Evolutionary conservation across 768 basidiomycete genomes (phyloP), one percentile per base, ranked within the genome.

Genomic region (Cystobasidium onofrii): DNA sequence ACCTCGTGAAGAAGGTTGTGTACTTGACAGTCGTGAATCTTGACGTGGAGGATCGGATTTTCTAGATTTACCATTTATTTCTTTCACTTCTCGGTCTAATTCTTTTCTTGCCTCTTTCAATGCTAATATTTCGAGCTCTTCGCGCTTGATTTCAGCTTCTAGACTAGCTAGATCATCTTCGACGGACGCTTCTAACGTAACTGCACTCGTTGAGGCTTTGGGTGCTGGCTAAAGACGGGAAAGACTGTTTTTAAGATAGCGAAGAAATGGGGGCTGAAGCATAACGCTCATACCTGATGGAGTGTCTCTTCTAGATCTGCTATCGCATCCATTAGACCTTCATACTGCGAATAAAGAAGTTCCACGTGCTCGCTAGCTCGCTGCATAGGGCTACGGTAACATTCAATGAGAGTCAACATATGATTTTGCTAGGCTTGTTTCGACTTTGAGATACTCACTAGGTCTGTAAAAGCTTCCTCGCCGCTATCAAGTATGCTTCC

Each of bases 81-180:
- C 34, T 23, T 55, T 13, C 9, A 71, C 74, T 64, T 76, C 74
- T 2, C 66, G 66, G 27, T 76, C 65, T 44, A 72, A 63, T 43
- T 78, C 77, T 0, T 36, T 54, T 41, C 63, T 75, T 55, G 76
- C 36, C 64, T 76, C 65, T 41, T 77, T 41, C 2, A 78, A 27
- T 0, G 76, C 77, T 13, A 78, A 43, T 7, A 78, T 34, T 52
- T 78, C 77, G 17, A 78, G 62, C 55, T 77, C 43, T 50, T 78
- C 77, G n/a, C 73, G 66, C 63, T 65, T 73, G 72, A 78, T 77
- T 9, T 44, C 72, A 39, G 76, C 77, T 33, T 78, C 75, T 7
- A 76, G 66, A 54, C 74, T 73, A n/a, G 52, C 64, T 66, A 72
- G 17, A 50, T 75, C 71, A 69, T 75, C 67, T 1, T 71, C 64